Base-by-base conservation (phyloP, 23 red algal species). In the Cyanidiococcus yangmingshanensis region DNA sequence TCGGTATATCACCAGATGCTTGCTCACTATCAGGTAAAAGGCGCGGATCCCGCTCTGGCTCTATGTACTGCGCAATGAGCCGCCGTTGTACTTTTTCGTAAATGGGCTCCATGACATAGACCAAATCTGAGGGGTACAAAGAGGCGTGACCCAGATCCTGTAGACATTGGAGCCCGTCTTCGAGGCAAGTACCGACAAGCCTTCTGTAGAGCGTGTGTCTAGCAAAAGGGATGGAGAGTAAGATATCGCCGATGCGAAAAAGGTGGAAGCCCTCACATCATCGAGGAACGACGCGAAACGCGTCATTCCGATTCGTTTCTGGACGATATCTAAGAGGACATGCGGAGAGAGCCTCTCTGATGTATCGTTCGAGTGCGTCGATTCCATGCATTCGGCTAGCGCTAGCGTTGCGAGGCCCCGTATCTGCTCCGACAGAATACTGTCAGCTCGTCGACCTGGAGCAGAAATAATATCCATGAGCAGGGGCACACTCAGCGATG, bases 401-500 rank as follows among this genome's bases (percentile, higher is more conserved):
- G 90, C 59, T 37, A 90, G 76, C 51, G 87, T 87, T 41, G 92
- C 87, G 39, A 96, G 82, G 50, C 92, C 92, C 1, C 85, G 87
- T 1, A 87, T 74, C 32, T 96, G 88, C 63, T 17, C 63, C 12
- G 27, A 25, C 50, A 90, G 39, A 18, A 79, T 87, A 29, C 77
- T 82, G 39, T 85, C 79, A 77, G 88, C 82, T 12, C 45, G 76
- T 16, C 34, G 3, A 7, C 50, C 35, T 18, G 7, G 2, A 1
- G 74, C 87, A 1, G 80, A 68, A 35, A 85, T 45, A 38, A 89
- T 21, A 54, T 96, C 92, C 34, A 96, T 80, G 1, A 96, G 36
- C 54, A 96, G 51, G 12, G 92, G 92, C 38, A 96, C 67, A 38
- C 84, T 77, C 92, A 90, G 85, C n/a, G 88, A 84, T 27, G 92